Percentiles rank a stretch among this genome's conserved stretches.
Conservation (phyloP, 2,329 filamentous ascomycete genomes). For the Nemania abortiva region DNA sequence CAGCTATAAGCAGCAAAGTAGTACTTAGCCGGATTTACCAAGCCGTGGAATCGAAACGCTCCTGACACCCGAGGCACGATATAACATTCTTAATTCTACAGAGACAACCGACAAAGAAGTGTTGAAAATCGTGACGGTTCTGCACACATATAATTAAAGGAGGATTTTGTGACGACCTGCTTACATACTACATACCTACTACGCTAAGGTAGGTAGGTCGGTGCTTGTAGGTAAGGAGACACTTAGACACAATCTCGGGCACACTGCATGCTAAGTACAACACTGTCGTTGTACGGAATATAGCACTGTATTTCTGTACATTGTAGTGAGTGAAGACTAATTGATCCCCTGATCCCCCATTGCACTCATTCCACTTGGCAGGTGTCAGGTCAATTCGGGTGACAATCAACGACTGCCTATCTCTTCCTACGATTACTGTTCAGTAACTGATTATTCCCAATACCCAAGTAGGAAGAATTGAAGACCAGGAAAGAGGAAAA, state of each 20-base stretch:
- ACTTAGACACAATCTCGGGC: conserved; percentile 3
- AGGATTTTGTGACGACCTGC: conserved; percentile 5
- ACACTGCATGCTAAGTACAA: not conserved
- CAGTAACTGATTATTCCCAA: not conserved
- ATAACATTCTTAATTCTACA: not conserved
- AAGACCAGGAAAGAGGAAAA: not conserved
- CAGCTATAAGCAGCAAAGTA: not conserved
- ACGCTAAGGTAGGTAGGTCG: conserved; percentile 10
- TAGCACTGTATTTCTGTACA: not conserved
- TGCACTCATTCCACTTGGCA: not conserved
- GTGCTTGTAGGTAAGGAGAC: not conserved
- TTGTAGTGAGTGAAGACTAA: not conserved
- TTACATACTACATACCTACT: conserved; percentile 18
- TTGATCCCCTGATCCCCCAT: not conserved
- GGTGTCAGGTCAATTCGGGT: not conserved
- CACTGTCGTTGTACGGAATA: not conserved
- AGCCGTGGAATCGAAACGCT: conserved; percentile 35
- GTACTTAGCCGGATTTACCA: conserved; percentile 28
- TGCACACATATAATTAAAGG: conserved; percentile 28
- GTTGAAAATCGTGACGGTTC: not conserved
- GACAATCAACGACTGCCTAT: not conserved
- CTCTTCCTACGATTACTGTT: not conserved
- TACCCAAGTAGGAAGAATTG: not conserved
- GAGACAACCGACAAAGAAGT: not conserved
- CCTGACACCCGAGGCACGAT: conserved; percentile 21